Base-by-base conservation (phyloP, 805 yeast species). In the Novakomyces olei region DNA sequence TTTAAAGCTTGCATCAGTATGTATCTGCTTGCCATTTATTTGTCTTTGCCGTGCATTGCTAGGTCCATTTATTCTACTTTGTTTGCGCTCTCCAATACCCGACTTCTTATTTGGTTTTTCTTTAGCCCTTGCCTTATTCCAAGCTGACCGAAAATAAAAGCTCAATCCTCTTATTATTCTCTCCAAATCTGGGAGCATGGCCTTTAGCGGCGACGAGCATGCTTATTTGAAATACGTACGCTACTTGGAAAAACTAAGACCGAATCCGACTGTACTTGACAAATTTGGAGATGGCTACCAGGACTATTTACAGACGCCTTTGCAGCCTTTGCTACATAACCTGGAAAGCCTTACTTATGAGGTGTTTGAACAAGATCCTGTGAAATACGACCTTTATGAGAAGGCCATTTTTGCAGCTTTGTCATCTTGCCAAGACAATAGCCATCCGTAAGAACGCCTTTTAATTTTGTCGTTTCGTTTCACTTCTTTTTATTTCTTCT, bases 351-450 rank as follows among this genome's bases (percentile, higher is more conserved):
- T 57, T 12, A 66, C 74, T 0, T 83, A 83, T 46, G 60, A 62
- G 15, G 60, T 63, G 3, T 81, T 83, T 48, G 92, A 79, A 48
- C 55, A 58, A 29, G 95, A 83, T 49, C 43, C 45, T 0, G 56
- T 58, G 30, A 83, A 83, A 50, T 83, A 83, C 47, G 58, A 62
- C 5, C 60, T 61, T 38, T 83, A 83, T 47, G 71, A 63, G 37
- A 43, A 53, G 18, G 92, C 92, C 1, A 65, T 76, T 4, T 54
- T 53, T 17, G 47, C 58, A 27, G 79, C 83, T 0, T 37, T 75
- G 12, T 41, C 44, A 26, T 32, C 32, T 5, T 7, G 32, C 8
- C 32, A 16, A 8, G 32, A 19, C 16, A 8, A 10, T 32, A 10
- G 19, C 25, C 7, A 10, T 26, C 10, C 22, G 17, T 16, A n/a